Conservation (phyloP, 352 stramenopile species). For the Plasmopara viticola region DNA sequence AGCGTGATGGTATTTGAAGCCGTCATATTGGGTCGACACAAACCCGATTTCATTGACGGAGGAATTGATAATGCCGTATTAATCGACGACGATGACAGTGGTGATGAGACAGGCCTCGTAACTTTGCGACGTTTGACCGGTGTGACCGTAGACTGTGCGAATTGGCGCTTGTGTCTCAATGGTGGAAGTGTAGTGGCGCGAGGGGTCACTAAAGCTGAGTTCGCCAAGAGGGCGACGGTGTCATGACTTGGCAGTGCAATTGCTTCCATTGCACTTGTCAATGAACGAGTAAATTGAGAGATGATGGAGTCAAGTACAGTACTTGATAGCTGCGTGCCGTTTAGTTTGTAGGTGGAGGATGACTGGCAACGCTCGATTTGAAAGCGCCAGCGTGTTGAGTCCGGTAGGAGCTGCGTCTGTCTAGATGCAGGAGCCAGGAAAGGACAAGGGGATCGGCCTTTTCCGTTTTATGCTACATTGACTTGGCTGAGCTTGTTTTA, state of each 20-base stretch:
- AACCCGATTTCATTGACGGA: constrained; percentile 21
- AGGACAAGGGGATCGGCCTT: constrained; percentile 21
- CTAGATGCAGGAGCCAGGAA: constrained; percentile 10
- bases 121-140: constrained; percentile 24
- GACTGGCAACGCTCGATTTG: constrained; percentile 30
- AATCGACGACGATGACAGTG: constrained; percentile 10
- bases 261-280: constrained; percentile 24
- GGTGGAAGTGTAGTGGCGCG: constrained; percentile 9
- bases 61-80: constrained; percentile 5
- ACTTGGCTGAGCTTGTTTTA: neutral
- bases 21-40: constrained; percentile 54
- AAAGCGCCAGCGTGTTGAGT: constrained; percentile 28
- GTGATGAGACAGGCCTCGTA: constrained; percentile 16
- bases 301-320: constrained; percentile 11
- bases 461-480: constrained; percentile 24
- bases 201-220: constrained; percentile 1
- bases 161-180: constrained; percentile 15
- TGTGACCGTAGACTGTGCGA: constrained; percentile 2
- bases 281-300: constrained; percentile 20
- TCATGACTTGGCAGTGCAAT: constrained; percentile 10
- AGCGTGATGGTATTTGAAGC: constrained; percentile 76
- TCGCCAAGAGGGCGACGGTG: constrained; percentile 1
- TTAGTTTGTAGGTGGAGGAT: constrained; percentile 12
- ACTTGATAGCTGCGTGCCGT: constrained; percentile 14
- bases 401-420: constrained; percentile 23